Conservation (phyloP, 768 basidiomycete species). For the Mycena galopus region DNA sequence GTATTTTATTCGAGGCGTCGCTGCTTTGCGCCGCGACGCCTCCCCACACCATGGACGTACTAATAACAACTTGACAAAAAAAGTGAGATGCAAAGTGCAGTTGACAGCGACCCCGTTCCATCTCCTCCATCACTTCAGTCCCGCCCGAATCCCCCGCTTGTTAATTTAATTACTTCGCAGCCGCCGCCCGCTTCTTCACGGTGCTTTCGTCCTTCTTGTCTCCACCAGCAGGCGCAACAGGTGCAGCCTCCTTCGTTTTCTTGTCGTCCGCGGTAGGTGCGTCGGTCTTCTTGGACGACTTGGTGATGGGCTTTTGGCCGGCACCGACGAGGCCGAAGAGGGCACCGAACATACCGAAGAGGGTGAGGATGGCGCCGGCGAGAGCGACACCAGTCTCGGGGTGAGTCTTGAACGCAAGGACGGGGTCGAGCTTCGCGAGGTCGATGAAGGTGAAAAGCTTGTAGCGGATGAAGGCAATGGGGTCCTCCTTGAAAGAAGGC, state of each 20-base stretch:
- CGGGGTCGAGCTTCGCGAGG: slow-evolving; percentile 78
- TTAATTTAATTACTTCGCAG: slow-evolving; percentile 29
- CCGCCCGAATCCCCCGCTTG: background rate
- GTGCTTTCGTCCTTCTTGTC: slow-evolving; percentile 78
- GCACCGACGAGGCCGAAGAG: slow-evolving; percentile 85
- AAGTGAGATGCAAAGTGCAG: slow-evolving; percentile 33
- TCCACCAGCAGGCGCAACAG: slow-evolving; percentile 80
- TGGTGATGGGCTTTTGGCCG: slow-evolving; percentile 78
- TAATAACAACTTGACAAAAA: slow-evolving; percentile 35
- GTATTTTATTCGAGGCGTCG: slow-evolving; percentile 34
- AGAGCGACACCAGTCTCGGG: slow-evolving; percentile 90
- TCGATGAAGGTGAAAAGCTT: slow-evolving; percentile 87
- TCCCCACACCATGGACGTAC: slow-evolving; percentile 20
- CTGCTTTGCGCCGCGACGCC: slow-evolving; percentile 17
- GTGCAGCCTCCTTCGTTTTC: slow-evolving; percentile 71
- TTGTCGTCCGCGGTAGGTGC: slow-evolving; percentile 73
- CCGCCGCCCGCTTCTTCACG: slow-evolving; percentile 76
- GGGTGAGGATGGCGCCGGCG: slow-evolving; percentile 77
- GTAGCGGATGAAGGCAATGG: slow-evolving; percentile 82
- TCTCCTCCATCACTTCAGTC: slow-evolving; percentile 25
- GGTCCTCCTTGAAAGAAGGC: slow-evolving; percentile 76
- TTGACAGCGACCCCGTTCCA: slow-evolving; percentile 29
- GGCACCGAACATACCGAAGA: slow-evolving; percentile 88
- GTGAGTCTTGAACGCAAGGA: slow-evolving; percentile 87
- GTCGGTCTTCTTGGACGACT: slow-evolving; percentile 86